These are phyloP conservation scores for Linum lewisii DNA, from an alignment of 345 rosid genomes.

Conservation along the genomic window DNA sequence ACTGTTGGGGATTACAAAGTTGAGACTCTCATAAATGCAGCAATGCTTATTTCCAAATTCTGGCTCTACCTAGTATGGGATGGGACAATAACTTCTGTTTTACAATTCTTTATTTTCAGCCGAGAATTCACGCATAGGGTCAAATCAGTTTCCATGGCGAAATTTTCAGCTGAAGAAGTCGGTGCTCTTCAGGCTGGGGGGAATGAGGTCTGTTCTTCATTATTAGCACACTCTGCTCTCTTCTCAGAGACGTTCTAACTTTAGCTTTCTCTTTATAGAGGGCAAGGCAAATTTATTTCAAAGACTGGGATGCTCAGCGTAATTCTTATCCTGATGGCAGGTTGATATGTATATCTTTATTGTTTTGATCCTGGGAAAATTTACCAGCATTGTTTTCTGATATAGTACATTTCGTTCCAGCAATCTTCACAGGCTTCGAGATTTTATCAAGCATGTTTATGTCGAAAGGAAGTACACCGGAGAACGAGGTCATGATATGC, in stretches of 20 bases:
- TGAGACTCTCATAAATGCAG: no score
- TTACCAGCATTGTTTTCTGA: conserved; percentile 19
- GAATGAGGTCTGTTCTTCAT: conserved; percentile 49
- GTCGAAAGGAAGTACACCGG: conserved; percentile 59
- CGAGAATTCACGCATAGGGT: conserved; percentile 90
- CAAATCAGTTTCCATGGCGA: conserved; percentile 89
- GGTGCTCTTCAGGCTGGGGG: conserved; percentile 68
- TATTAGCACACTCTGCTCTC: conserved; percentile 4
- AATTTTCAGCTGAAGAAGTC: conserved; percentile 74
- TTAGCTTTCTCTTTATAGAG: conserved; percentile 26
- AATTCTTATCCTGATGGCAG: conserved; percentile 74
- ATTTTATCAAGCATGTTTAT: conserved; percentile 76
- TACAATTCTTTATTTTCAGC: conserved; percentile 23
- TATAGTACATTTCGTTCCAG: conserved; percentile 32
- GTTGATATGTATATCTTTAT: conserved; percentile 25
- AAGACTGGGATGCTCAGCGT: conserved; percentile 59
- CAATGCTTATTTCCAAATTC: neutral
- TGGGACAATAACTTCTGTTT: no score
- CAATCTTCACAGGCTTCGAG: conserved; percentile 56
- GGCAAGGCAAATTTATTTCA: conserved; percentile 68
- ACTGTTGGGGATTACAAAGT: no score
- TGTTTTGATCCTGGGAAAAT: neutral
- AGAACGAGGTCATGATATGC: conserved; percentile 33
- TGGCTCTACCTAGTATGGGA: no score
- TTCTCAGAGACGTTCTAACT: conserved; percentile 1